Conservation (phyloP, 2,329 filamentous ascomycete genomes). For the Zasmidium angulare region DNA sequence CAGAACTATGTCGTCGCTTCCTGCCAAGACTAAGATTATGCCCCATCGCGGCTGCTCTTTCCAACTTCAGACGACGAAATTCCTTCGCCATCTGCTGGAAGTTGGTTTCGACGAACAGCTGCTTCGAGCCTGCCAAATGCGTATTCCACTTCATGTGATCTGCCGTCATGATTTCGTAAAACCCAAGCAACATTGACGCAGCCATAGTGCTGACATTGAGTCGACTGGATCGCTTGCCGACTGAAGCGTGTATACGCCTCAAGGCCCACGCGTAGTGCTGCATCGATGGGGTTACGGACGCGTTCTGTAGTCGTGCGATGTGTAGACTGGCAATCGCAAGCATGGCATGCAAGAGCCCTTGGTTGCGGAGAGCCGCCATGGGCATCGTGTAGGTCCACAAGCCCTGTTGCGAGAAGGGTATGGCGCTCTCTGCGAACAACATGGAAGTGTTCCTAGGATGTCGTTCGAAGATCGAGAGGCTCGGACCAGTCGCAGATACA, state of each 20-base stretch:
- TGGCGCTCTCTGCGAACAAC: constrained; percentile 60
- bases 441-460: constrained; percentile 71
- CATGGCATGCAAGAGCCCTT: constrained; percentile 87
- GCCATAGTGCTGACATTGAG: constrained; percentile 81
- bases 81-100: constrained; percentile 70
- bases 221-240: constrained; percentile 67
- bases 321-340: constrained; percentile 84
- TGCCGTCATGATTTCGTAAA: constrained; percentile 91
- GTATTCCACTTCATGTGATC: constrained; percentile 96
- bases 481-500: constrained; percentile 65
- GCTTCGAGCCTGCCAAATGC: constrained; percentile 80
- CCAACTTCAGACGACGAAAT: constrained; percentile 64
- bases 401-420: constrained; percentile 62
- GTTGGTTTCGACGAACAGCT: constrained; percentile 80
- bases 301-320: constrained; percentile 76
- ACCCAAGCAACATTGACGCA: constrained; percentile 79
- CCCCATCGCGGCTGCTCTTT: constrained; percentile 44
- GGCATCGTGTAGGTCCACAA: constrained; percentile 76
- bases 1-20: constrained; percentile 13
- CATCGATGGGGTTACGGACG: constrained; percentile 74
- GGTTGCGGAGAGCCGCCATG: constrained; percentile 76
- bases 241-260: constrained; percentile 72
- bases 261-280: constrained; percentile 90
- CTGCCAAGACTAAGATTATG: constrained; percentile 27
- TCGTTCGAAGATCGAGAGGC: constrained; percentile 67